Conservation (phyloP, 805 yeast species). For the Grigorovia transvaalensis region DNA sequence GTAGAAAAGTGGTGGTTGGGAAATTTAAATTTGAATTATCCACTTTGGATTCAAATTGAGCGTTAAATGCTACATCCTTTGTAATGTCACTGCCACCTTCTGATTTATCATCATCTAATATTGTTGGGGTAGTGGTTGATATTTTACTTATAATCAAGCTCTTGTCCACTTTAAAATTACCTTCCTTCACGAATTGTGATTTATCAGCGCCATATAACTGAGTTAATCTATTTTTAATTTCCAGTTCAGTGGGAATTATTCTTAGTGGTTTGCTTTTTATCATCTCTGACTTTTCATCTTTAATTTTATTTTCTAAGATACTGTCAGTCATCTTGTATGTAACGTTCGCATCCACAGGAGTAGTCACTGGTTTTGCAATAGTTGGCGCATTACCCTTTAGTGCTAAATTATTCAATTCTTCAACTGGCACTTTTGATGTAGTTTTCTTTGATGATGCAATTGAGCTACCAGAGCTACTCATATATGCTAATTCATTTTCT, state of each 20-base stretch:
- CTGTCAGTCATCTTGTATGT: neutral
- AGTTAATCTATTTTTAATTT: slow-evolving; percentile 19
- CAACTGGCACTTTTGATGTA: slow-evolving; percentile 14
- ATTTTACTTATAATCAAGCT: slow-evolving; percentile 23
- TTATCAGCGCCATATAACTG: slow-evolving; percentile 24
- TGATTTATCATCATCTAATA: neutral
- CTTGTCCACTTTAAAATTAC: slow-evolving; percentile 26
- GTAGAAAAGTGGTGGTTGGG: slow-evolving; percentile 9
- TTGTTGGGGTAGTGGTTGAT: slow-evolving; percentile 9
- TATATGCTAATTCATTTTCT: slow-evolving; percentile 28
- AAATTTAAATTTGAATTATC: neutral
- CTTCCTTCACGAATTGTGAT: slow-evolving; percentile 27
- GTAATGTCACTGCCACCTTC: neutral
- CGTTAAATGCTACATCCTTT: neutral
- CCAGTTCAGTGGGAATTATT: slow-evolving; percentile 9
- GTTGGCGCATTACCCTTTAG: neutral
- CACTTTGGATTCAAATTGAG: neutral
- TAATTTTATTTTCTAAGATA: neutral
- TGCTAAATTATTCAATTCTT: slow-evolving; percentile 5
- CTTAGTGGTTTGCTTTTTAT: neutral
- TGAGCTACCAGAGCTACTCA: slow-evolving; percentile 22
- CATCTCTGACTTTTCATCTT: neutral
- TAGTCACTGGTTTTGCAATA: neutral
- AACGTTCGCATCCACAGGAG: slow-evolving; percentile 1
- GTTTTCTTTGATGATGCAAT: slow-evolving; percentile 21